Conservation (phyloP, 2,329 filamentous ascomycete species). For the Orbilia brochopaga region DNA sequence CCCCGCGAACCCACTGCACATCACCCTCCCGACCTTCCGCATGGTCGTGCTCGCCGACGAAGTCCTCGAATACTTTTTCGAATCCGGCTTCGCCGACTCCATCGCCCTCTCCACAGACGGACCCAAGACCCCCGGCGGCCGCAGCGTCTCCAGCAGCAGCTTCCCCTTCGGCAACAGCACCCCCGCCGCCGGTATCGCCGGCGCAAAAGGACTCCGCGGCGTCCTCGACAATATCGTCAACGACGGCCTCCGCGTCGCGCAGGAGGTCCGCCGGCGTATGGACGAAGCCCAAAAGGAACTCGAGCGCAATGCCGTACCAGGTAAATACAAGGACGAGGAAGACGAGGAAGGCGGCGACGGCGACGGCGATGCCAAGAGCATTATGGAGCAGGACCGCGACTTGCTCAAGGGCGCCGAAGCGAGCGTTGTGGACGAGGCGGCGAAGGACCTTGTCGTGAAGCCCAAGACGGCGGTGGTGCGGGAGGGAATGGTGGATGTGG, state of each 20-base stretch:
- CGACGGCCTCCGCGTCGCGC: conserved; percentile 89
- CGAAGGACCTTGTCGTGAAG: conserved; percentile 27
- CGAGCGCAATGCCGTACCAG: conserved; percentile 76
- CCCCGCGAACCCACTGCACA: conserved; percentile 89
- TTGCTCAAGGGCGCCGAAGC: conserved; percentile 76
- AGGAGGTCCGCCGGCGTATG: conserved; percentile 88
- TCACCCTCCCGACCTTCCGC: conserved; percentile 94
- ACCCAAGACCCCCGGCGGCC: conserved; percentile 54
- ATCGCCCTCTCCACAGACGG: conserved; percentile 73
- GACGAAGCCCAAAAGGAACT: conserved; percentile 93
- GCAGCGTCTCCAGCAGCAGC: conserved; percentile 57
- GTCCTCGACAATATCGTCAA: conserved; percentile 97
- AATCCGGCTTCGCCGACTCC: conserved; percentile 89
- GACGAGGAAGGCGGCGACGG: conserved; percentile 68
- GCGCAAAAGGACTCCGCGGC: conserved; percentile 79
- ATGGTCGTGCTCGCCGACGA: conserved; percentile 99
- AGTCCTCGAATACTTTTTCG: conserved; percentile 94
- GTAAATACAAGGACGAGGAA: conserved; percentile 68
- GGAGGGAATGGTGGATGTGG: conserved; percentile 56
- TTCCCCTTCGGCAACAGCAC: conserved; percentile 62
- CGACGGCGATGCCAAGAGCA: conserved; percentile 64
- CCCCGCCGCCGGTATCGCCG: conserved; percentile 60
- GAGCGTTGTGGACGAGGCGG: conserved; percentile 63
- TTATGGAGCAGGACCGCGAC: conserved; percentile 66
- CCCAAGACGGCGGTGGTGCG: conserved; percentile 56